A percentile compares a stretch with the other conserved stretches of the same genome.
These are phyloP conservation scores for Pseudocercospora ulei DNA, from an alignment of 2,329 filamentous ascomycete species.

Conservation along the genomic window DNA sequence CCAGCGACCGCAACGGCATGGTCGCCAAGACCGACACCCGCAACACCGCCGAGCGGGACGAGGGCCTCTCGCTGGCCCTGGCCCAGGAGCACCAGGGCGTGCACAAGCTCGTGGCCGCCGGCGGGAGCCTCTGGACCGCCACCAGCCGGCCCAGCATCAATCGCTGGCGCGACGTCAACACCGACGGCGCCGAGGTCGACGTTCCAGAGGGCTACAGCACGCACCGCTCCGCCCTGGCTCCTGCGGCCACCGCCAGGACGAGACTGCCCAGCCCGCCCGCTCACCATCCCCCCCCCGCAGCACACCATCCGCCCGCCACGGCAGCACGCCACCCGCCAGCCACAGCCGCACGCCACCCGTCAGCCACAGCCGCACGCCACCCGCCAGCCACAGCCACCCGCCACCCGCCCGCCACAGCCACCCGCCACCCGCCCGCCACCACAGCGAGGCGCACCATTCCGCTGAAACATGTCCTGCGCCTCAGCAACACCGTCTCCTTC, in stretches of 20 bases:
- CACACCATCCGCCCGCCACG: constrained; percentile 3
- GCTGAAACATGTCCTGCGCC: constrained; percentile 63
- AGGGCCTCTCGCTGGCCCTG: constrained; percentile 80
- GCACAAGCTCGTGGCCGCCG: constrained; percentile 53
- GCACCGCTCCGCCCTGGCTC: constrained; percentile 45
- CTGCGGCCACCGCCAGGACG: constrained; percentile 38
- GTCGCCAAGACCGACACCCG: constrained; percentile 95
- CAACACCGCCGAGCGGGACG: constrained; percentile 64
- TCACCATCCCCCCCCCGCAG: constrained; percentile 5
- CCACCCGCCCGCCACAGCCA: constrained; percentile 4
- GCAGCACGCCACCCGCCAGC: constrained; percentile 6
- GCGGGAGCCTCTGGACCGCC: constrained; percentile 78
- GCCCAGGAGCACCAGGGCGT: constrained; percentile 85
- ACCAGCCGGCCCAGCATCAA: constrained; percentile 88
- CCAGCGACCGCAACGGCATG: constrained; percentile 79
- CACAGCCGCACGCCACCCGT: constrained; percentile 38
- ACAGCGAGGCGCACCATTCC: constrained; percentile 56
- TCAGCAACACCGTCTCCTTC: constrained; percentile 76
- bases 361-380: constrained; percentile 38
- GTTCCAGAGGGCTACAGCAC: constrained; percentile 41
- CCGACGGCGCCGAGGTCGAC: constrained; percentile 58
- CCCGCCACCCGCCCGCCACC: constrained; percentile 5
- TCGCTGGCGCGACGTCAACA: constrained; percentile 80
- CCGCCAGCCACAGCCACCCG: constrained; percentile 31
- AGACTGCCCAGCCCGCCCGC: constrained; percentile 34